Conservation (phyloP, 2,329 filamentous ascomycete genomes). For the Sporothrix phasma region DNA sequence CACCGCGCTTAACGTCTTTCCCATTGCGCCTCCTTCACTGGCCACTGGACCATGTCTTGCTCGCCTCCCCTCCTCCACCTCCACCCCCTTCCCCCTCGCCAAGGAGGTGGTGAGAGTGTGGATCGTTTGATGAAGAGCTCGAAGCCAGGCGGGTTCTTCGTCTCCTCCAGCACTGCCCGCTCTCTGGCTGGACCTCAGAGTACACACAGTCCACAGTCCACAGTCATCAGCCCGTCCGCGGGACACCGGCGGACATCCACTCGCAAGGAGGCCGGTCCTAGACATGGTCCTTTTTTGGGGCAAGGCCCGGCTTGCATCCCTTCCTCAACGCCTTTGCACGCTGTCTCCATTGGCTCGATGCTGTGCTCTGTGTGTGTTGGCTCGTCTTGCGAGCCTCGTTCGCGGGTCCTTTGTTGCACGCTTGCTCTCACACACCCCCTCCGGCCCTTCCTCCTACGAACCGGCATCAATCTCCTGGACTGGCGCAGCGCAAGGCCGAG, state of each 20-base stretch:
- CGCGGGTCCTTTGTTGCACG: not conserved
- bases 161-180: not conserved
- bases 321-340: not conserved
- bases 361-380: not conserved
- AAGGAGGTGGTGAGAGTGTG: conserved; percentile 14
- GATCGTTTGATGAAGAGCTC: conserved; percentile 12
- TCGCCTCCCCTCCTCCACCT: not conserved
- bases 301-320: not conserved
- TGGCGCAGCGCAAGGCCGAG: conserved; percentile 16
- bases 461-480: conserved; percentile 14
- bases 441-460: conserved; percentile 8
- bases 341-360: not conserved
- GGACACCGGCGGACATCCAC: not conserved
- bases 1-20: not conserved
- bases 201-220: not conserved
- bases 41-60: conserved; percentile 2
- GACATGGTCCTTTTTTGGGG: conserved; percentile 6
- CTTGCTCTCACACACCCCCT: conserved; percentile 2
- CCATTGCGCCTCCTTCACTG: not conserved
- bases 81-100: conserved; percentile 6
- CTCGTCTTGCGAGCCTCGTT: not conserved
- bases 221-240: no score
- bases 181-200: not conserved
- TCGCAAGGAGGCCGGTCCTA: conserved; percentile 6
- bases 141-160: not conserved